Conservation (phyloP, 495 filamentous ascomycete genomes). For the Podospora pseudocomata region DNA sequence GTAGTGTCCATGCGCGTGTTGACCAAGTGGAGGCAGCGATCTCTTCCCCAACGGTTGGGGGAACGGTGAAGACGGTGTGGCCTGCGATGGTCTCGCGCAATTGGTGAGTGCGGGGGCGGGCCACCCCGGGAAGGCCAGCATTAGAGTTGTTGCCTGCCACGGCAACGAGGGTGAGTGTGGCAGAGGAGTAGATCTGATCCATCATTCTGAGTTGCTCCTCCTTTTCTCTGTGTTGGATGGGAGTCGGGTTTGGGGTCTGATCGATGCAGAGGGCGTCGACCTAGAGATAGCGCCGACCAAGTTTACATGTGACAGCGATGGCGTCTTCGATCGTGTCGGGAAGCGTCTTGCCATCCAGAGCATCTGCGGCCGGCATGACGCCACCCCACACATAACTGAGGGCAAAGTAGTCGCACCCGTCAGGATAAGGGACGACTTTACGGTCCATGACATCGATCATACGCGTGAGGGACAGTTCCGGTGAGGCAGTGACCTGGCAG, state of each 20-base stretch:
- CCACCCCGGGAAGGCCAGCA: constrained; percentile 18
- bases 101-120: constrained; percentile 4
- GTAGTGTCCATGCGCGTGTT: not conserved
- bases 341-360: constrained; percentile 18
- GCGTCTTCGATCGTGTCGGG: constrained; percentile 28
- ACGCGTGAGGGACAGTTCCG: not conserved
- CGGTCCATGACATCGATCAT: not conserved
- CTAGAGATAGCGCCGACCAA: constrained; percentile 25
- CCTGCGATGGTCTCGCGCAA: constrained; percentile 14
- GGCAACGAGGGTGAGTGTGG: not conserved
- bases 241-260: constrained; percentile 17
- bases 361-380: constrained; percentile 14
- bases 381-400: not conserved
- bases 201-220: not conserved
- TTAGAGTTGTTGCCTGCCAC: constrained; percentile 9
- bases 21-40: not conserved
- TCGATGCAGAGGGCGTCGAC: constrained; percentile 27
- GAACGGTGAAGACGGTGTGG: not conserved
- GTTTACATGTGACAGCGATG: constrained; percentile 17
- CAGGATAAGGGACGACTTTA: not conserved
- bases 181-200: not conserved
- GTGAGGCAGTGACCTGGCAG: not conserved
- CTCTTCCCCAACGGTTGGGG: not conserved
- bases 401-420: not conserved
- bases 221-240: constrained; percentile 12